Evolutionary conservation across 2,329 filamentous ascomycete species (phyloP).

Genomic region (Salinomyces thailandicus): DNA sequence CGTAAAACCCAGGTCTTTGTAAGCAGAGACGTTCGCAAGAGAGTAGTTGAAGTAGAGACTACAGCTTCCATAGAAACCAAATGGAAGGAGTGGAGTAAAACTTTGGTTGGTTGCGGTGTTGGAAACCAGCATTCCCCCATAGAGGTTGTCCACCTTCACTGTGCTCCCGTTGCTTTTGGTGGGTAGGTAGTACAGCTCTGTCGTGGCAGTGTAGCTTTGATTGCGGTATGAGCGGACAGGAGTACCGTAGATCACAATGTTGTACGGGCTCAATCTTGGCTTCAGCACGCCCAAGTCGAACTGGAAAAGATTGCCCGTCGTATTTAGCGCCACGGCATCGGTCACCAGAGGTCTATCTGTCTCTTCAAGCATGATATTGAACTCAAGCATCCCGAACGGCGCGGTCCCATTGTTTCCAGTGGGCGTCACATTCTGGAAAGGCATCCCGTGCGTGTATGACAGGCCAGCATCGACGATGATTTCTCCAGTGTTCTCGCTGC

Average conservation of each 20-base stretch:
- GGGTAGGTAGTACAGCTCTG: constrained; percentile 34
- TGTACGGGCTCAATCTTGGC: constrained; percentile 26
- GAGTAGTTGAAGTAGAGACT: constrained; percentile 22
- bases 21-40: constrained; percentile 29
- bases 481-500: constrained; percentile 28
- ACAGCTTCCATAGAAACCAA: constrained; percentile 37
- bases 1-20: constrained; percentile 38
- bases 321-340: constrained; percentile 26
- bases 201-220: constrained; percentile 28
- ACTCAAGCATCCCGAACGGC: constrained; percentile 7
- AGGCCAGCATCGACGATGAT: constrained; percentile 36
- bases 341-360: constrained; percentile 9
- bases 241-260: constrained; percentile 26
- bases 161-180: constrained; percentile 34
- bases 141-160: constrained; percentile 38
- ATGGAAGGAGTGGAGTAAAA: constrained; percentile 36
- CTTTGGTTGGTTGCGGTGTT: constrained; percentile 22
- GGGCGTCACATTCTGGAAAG: constrained; percentile 16
- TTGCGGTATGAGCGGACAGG: constrained; percentile 18
- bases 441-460: constrained; percentile 30
- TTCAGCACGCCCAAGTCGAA: constrained; percentile 26
- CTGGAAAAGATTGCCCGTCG: constrained; percentile 26
- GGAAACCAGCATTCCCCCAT: constrained; percentile 34
- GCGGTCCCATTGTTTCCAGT: constrained; percentile 10
- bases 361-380: constrained; percentile 10